Evolutionary conservation across 352 stramenopile genomes (phyloP).

Genomic region (Halophytophthora polymorphica): DNA sequence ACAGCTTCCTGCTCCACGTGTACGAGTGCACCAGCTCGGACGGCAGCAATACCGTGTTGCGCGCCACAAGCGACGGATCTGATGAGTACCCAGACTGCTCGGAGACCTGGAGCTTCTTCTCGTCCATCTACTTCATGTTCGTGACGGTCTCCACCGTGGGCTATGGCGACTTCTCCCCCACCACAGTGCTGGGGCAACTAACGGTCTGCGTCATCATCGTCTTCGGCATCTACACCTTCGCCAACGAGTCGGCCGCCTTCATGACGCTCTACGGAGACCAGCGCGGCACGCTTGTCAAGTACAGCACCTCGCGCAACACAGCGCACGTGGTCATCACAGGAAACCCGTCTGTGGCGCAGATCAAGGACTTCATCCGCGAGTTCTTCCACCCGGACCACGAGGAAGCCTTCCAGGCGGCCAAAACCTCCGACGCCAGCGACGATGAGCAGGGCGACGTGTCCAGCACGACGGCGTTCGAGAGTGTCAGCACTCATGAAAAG

Average conservation of each 20-base stretch:
- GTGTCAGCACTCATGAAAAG: constrained; percentile 6
- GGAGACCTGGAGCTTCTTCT: constrained; percentile 86
- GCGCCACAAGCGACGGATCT: constrained; percentile 50
- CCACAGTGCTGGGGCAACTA: constrained; percentile 76
- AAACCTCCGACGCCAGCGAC: constrained; percentile 10
- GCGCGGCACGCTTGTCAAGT: constrained; percentile 48
- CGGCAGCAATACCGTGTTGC: constrained; percentile 43
- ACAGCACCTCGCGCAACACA: constrained; percentile 64
- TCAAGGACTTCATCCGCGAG: constrained; percentile 86
- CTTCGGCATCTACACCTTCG: constrained; percentile 87
- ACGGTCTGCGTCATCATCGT: constrained; percentile 82
- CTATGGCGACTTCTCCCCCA: constrained; percentile 84
- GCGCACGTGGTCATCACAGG: constrained; percentile 85
- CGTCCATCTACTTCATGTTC: constrained; percentile 89
- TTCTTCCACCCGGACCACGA: constrained; percentile 88
- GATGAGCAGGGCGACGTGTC: constrained; percentile 14
- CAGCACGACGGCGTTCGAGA: not conserved
- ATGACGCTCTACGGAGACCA: constrained; percentile 76
- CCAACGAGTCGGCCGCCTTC: constrained; percentile 76
- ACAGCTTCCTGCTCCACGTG: constrained; percentile 82
- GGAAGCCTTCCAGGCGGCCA: constrained; percentile 22
- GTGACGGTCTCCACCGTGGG: constrained; percentile 86
- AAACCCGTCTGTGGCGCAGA: constrained; percentile 72
- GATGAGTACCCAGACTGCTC: constrained; percentile 49
- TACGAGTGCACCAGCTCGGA: constrained; percentile 73